Evolutionary conservation across 2,329 filamentous ascomycete genomes (phyloP), one percentile per base, ranked within the genome.

Genomic region (Graphium sp.): DNA sequence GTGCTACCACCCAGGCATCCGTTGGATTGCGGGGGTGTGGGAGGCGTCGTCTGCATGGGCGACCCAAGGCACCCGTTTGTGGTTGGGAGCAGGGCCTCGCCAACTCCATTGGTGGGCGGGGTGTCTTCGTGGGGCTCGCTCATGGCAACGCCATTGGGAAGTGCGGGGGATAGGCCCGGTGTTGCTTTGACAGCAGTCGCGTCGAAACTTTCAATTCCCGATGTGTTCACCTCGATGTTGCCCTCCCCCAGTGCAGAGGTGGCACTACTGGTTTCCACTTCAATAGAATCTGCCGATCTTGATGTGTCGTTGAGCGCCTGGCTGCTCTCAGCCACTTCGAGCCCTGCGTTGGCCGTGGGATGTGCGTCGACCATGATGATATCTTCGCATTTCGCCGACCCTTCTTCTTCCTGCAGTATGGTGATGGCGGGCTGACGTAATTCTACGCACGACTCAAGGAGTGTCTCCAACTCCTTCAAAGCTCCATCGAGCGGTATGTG

Each of bases 391-490:
- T 30, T 22, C 7, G 20, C 20, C 9, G 13, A n/a, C 13, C 21
- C 24, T 5, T 22, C 16, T 11, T 18, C n/a, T 26, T 23, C n/a
- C n/a, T 18, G 20, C 12, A 28, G 28, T 15, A 26, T 24, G 5
- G 18, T 29, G 12, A 29, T 32, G 17, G 31, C 26, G 8, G 26
- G 31, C 44, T 52, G 65, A 36, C 45, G 60, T 51, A 52, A 53
- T 50, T 64, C 71, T 42, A 80, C 56, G 39, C 74, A 75, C 22
- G 67, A 63, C 34, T 83, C 75, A 6, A 89, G 55, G 37, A 87
- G 66, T 27, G 59, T 58, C 40, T 89, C 80, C 6, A 94, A 56
- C 41, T 89, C 77, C 37, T 70, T 70, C 22, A 81, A 57, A 31
- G 85, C 64, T 26, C 64, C 64, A 29, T 84, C 77, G 25, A 73